Conservation (phyloP, 805 yeast genomes). For the Saccharomyces kudriavzevii region DNA sequence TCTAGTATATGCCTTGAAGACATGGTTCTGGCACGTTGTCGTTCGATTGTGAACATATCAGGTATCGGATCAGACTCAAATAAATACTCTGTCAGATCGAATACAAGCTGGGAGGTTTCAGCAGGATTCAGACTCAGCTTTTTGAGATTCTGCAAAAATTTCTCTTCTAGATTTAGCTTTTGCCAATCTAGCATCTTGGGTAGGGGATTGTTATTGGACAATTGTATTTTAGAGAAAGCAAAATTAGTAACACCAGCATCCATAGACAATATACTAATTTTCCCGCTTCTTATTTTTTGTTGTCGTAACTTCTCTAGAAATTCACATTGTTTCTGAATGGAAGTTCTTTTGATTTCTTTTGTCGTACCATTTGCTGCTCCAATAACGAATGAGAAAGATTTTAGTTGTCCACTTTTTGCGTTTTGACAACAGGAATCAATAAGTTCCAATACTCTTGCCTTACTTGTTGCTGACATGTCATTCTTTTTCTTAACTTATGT, state of each 20-base stretch:
- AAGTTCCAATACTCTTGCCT: background rate
- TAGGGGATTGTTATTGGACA: slow-evolving; percentile 15
- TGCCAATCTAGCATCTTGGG: slow-evolving; percentile 31
- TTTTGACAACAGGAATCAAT: slow-evolving; percentile 2
- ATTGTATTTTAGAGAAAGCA: slow-evolving; percentile 24
- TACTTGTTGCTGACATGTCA: background rate
- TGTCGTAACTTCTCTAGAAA: slow-evolving; percentile 9
- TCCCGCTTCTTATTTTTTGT: slow-evolving; percentile 5
- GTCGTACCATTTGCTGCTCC: slow-evolving; percentile 20
- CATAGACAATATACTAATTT: slow-evolving; percentile 26
- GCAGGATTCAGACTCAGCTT: slow-evolving; percentile 18
- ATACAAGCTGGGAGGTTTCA: slow-evolving; percentile 18
- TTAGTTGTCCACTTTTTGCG: slow-evolving; percentile 7
- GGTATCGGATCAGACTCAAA: slow-evolving; percentile 21
- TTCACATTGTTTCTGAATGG: slow-evolving; percentile 11
- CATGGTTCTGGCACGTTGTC: slow-evolving; percentile 47
- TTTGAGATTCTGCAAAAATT: slow-evolving; percentile 7
- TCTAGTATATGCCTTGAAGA: slow-evolving; percentile 43
- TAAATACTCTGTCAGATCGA: slow-evolving; percentile 22
- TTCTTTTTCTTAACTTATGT: background rate
- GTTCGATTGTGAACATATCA: slow-evolving; percentile 42
- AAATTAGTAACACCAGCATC: slow-evolving; percentile 35
- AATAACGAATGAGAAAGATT: slow-evolving; percentile 12
- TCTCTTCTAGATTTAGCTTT: slow-evolving; percentile 26
- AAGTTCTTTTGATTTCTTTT: slow-evolving; percentile 10